Conservation (phyloP, 495 filamentous ascomycete genomes). For the Pyrenula aspistea region DNA sequence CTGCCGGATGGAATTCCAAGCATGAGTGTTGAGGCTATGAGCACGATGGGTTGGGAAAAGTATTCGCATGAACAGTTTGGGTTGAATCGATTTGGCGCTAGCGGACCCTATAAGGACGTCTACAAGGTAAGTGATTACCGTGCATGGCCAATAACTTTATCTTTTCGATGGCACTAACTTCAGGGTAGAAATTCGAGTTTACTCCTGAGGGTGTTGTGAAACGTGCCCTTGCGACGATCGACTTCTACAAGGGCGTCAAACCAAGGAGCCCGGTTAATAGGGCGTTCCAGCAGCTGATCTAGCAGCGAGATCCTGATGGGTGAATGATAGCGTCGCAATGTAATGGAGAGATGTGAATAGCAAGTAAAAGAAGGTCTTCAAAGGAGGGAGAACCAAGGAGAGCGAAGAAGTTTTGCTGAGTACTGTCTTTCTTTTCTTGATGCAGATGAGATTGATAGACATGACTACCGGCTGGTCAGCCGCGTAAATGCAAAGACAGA, state of each 20-base stretch:
- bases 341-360: no score
- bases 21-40: conserved; percentile 88
- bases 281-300: conserved; percentile 79
- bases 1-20: conserved; percentile 91
- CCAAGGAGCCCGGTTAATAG: conserved; percentile 93
- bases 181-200: conserved; percentile 87
- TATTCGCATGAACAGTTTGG: conserved; percentile 99
- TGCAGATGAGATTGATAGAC: no score
- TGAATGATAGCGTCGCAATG: no score
- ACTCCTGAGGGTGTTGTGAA: conserved; percentile 92
- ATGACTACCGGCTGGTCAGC: no score
- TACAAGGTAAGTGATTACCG: conserved; percentile 73
- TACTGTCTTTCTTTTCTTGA: no score
- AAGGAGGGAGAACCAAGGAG: no score
- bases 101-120: conserved; percentile 92
- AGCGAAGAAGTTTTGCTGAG: no score
- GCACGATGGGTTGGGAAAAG: conserved; percentile 91
- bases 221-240: conserved; percentile 78
- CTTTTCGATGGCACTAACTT: conserved; percentile 3
- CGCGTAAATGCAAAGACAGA: no score
- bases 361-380: no score
- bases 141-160: not conserved
- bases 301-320: conserved; percentile 13
- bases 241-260: conserved; percentile 91
- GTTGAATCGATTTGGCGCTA: conserved; percentile 95